Conservation (phyloP, 2,329 filamentous ascomycete species). For the Pyrenophora teres region DNA sequence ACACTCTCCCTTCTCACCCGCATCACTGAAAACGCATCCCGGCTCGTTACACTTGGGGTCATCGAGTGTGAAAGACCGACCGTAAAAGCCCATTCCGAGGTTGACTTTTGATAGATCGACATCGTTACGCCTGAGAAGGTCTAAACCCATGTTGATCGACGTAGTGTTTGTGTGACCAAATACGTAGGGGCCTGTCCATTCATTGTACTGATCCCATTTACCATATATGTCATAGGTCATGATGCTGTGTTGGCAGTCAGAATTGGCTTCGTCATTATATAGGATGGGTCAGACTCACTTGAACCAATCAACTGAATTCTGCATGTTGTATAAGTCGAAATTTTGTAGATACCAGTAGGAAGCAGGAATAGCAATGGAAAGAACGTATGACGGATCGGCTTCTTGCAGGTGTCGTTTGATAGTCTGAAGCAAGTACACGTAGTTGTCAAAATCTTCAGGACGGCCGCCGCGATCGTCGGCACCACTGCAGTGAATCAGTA, state of each 20-base stretch:
- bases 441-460: conserved; percentile 37
- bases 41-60: conserved; percentile 16
- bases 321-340: conserved; percentile 28
- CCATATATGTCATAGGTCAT: conserved; percentile 56
- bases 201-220: conserved; percentile 45
- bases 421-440: neutral
- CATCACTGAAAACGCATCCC: conserved; percentile 10
- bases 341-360: conserved; percentile 28
- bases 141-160: conserved; percentile 48
- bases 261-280: no score
- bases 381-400: neutral
- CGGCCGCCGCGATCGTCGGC: conserved; percentile 45
- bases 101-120: conserved; percentile 48
- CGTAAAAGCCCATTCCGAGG: conserved; percentile 55
- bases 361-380: conserved; percentile 24
- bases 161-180: conserved; percentile 53
- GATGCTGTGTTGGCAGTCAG: conserved; percentile 17
- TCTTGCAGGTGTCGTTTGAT: neutral
- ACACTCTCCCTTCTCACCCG: conserved; percentile 5
- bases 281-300: conserved; percentile 25
- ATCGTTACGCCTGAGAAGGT: conserved; percentile 54
- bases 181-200: conserved; percentile 28
- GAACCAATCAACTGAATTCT: conserved; percentile 45
- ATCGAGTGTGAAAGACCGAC: conserved; percentile 35
- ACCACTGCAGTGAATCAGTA: neutral